Percentiles rank a stretch among this genome's conserved stretches.
These are phyloP conservation scores for Chlorella sorokiniana DNA, from an alignment of 139 green algal species.

Conservation along the genomic window DNA sequence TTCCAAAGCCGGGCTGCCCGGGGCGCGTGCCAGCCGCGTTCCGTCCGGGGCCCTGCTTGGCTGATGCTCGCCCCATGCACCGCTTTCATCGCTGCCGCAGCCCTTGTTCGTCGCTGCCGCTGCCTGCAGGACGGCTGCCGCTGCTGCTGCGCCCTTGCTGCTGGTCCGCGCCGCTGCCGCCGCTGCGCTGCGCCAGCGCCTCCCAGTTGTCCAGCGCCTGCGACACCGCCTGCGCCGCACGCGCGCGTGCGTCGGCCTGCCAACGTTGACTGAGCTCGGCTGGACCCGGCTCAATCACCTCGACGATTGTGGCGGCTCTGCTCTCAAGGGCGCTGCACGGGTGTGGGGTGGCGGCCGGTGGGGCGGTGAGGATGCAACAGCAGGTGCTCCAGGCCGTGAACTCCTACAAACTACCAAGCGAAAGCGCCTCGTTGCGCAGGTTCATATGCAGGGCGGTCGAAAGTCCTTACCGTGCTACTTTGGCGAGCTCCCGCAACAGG, in stretches of 20 bases:
- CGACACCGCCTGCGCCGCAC: slow-evolving; percentile 8
- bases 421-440: neutral
- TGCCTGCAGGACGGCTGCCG: neutral
- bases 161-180: neutral
- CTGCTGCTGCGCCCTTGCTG: neutral
- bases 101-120: neutral
- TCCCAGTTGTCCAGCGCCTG: slow-evolving; percentile 12
- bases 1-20: too few relatives aligned
- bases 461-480: neutral
- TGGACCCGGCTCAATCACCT: slow-evolving; percentile 27
- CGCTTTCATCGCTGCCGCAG: too few relatives aligned
- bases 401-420: too few relatives aligned
- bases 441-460: neutral
- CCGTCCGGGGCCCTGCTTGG: too few relatives aligned
- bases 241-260: neutral
- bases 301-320: neutral
- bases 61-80: too few relatives aligned
- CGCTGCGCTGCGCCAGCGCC: neutral
- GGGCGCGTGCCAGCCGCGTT: too few relatives aligned
- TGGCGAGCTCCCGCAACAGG: slow-evolving; percentile 13
- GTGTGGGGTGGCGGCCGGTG: neutral
- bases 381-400: too few relatives aligned
- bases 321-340: slow-evolving; percentile 10
- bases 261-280: neutral
- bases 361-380: neutral